Conservation (phyloP, 169 alveolate genomes). For the Plasmodium ovale region DNA sequence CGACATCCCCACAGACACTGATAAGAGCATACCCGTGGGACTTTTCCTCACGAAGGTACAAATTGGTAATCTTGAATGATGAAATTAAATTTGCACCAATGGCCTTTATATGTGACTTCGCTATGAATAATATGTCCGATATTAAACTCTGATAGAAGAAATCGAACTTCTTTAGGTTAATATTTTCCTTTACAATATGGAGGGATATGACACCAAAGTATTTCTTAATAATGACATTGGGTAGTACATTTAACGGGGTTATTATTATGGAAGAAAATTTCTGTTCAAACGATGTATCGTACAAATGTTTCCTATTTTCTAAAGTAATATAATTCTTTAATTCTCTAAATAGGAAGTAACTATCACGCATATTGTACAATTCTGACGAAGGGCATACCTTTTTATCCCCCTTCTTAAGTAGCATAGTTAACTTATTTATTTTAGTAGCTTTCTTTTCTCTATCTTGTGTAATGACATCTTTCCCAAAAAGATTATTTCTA, state of each 20-base stretch:
- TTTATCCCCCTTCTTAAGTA: conserved; percentile 46
- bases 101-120: conserved; percentile 68
- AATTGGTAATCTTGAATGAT: conserved; percentile 60
- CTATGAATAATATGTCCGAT: conserved; percentile 59
- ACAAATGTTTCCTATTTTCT: conserved; percentile 44
- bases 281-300: conserved; percentile 22
- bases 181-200: conserved; percentile 61
- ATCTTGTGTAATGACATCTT: neutral
- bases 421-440: conserved; percentile 14
- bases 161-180: conserved; percentile 55
- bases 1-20: conserved; percentile 78
- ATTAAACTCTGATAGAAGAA: conserved; percentile 70
- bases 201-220: conserved; percentile 72
- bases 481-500: neutral
- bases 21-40: conserved; percentile 76
- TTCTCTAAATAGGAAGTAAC: conserved; percentile 32
- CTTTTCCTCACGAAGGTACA: conserved; percentile 68
- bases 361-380: conserved; percentile 14
- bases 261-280: conserved; percentile 59
- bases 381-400: neutral
- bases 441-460: conserved; percentile 20
- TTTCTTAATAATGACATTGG: conserved; percentile 67
- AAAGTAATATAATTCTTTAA: conserved; percentile 44
- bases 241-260: conserved; percentile 62
- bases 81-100: conserved; percentile 75